These are phyloP conservation scores for Cordyceps tenuipes DNA, from an alignment of 2,329 filamentous ascomycete genomes.

Conservation along the genomic window DNA sequence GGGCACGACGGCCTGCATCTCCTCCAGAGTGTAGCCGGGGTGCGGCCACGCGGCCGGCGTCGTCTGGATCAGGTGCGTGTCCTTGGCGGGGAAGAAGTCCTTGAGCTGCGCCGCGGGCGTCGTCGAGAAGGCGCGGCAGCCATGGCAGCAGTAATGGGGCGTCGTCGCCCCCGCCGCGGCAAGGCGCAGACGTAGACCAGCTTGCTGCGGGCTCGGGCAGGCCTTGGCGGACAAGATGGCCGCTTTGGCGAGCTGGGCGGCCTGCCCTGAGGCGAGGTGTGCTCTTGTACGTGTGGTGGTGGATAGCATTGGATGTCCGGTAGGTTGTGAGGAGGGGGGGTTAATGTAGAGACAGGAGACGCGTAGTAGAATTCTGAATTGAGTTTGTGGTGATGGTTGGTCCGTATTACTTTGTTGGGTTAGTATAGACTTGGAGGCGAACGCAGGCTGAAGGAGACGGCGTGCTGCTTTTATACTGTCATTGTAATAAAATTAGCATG, in stretches of 20 bases:
- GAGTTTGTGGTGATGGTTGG: neutral
- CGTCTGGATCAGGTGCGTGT: slow-evolving; percentile 52
- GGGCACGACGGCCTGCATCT: slow-evolving; percentile 67
- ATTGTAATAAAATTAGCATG: neutral
- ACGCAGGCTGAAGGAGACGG: neutral
- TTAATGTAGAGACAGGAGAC: neutral
- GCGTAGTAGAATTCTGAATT: neutral
- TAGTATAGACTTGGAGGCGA: neutral
- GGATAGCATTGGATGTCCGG: slow-evolving; percentile 20
- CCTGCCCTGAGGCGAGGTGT: slow-evolving; percentile 20
- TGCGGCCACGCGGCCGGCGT: slow-evolving; percentile 63
- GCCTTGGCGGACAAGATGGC: slow-evolving; percentile 16
- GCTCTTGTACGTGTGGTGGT: slow-evolving; percentile 18
- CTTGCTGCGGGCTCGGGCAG: slow-evolving; percentile 17
- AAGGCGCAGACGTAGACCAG: slow-evolving; percentile 19
- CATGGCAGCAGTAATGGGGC: slow-evolving; percentile 17
- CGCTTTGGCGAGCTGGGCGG: slow-evolving; percentile 18
- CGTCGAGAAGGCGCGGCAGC: slow-evolving; percentile 37
- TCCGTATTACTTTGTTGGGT: neutral
- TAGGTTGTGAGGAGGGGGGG: neutral
- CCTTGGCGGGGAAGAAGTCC: slow-evolving; percentile 56
- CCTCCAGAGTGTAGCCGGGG: slow-evolving; percentile 64
- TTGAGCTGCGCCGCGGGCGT: slow-evolving; percentile 37
- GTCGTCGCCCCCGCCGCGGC: slow-evolving; percentile 14
- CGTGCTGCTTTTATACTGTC: neutral